Evolutionary conservation across 345 rosid species (phyloP).

Genomic region (Linum usitatissimum): DNA sequence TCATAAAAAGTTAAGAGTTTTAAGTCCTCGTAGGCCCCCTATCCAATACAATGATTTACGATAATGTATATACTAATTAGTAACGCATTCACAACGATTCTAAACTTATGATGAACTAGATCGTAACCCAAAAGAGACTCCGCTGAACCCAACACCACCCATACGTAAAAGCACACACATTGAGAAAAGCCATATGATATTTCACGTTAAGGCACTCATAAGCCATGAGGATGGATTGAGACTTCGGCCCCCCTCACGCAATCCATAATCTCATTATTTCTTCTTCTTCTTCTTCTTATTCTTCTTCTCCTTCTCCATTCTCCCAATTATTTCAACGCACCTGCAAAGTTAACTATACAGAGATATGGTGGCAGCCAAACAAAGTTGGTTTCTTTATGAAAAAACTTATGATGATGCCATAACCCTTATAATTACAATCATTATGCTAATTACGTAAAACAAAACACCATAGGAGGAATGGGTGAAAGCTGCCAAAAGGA

Average conservation of each 20-base stretch:
- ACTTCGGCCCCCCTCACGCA: not conserved
- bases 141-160: no score
- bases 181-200: not conserved
- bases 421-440: not conserved
- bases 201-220: slow-evolving; percentile 12
- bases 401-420: not conserved
- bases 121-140: no score
- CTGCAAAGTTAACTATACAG: not conserved
- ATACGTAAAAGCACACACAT: not conserved
- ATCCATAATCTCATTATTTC: not conserved
- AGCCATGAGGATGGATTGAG: not conserved
- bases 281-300: not conserved
- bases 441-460: slow-evolving; percentile 5
- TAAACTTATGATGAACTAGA: no score
- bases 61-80: no score
- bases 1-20: no score
- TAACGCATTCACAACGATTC: no score
- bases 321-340: slow-evolving; percentile 1
- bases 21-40: no score
- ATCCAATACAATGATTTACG: no score
- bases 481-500: not conserved
- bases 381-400: not conserved
- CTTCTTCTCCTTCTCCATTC: not conserved
- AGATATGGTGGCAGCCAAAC: not conserved
- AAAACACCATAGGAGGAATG: not conserved